phyloP scores from a whole-genome alignment of 768 basidiomycete genomes.

The Rhizopogon vesiculosus region DNA sequence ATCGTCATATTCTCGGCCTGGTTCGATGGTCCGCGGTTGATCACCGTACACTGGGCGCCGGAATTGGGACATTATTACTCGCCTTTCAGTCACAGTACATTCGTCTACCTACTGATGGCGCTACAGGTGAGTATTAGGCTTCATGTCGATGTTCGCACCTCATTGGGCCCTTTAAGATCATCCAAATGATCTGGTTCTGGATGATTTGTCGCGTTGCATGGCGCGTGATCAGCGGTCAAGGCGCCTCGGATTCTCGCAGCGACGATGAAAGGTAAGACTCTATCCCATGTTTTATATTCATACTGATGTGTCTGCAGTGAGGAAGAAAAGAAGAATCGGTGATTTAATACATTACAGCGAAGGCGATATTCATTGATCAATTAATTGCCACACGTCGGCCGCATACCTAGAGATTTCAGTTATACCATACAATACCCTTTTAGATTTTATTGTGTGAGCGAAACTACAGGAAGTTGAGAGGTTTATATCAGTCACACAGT shows the following conservation, averaged over 20 bases:
- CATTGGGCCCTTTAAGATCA: constrained; percentile 36
- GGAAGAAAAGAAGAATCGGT: constrained; percentile 20
- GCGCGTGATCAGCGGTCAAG: constrained; percentile 66
- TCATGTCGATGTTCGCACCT: not conserved
- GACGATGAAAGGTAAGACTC: constrained; percentile 68
- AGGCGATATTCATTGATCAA: constrained; percentile 7
- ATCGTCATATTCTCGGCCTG: constrained; percentile 61
- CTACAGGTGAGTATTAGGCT: constrained; percentile 49
- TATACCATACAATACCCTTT: constrained; percentile 22
- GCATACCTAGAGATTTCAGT: constrained; percentile 19
- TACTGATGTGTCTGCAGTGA: constrained; percentile 4
- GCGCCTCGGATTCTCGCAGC: constrained; percentile 81
- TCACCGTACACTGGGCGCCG: constrained; percentile 58
- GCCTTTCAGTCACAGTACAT: constrained; percentile 36
- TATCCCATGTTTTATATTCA: not conserved
- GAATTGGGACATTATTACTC: constrained; percentile 54
- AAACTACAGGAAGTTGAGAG: not conserved
- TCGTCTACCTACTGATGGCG: constrained; percentile 49
- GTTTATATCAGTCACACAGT: too few relatives aligned
- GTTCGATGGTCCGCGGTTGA: constrained; percentile 42
- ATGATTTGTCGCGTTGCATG: constrained; percentile 85
- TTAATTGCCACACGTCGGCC: constrained; percentile 19
- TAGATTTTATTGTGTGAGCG: not conserved
- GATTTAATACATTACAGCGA: constrained; percentile 20
- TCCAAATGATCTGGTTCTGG: constrained; percentile 81